Evolutionary conservation across 2,329 filamentous ascomycete genomes (phyloP).

Genomic region (Nothopassalora personata): DNA sequence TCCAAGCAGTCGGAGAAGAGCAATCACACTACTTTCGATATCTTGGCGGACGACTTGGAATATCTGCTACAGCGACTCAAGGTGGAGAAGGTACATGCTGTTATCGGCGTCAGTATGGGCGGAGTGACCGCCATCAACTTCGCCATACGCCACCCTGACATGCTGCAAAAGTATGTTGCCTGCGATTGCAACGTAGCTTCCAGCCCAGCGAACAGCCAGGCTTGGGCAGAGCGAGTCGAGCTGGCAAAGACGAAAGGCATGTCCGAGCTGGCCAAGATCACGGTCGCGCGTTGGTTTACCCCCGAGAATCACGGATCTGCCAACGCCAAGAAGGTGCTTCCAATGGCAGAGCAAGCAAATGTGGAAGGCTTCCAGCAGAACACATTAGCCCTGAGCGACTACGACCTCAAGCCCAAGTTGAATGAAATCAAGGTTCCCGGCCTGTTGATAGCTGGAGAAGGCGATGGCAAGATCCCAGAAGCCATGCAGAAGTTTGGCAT

Average conservation of each 20-base stretch:
- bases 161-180: conserved; percentile 58
- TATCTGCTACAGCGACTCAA: conserved; percentile 63
- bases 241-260: conserved; percentile 45
- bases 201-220: conserved; percentile 67
- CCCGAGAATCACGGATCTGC: conserved; percentile 54
- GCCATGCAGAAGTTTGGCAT: conserved; percentile 66
- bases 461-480: conserved; percentile 69
- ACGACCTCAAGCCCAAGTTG: conserved; percentile 59
- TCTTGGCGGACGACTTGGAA: conserved; percentile 63
- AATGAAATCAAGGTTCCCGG: conserved; percentile 52
- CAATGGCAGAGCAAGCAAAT: conserved; percentile 65
- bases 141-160: conserved; percentile 59
- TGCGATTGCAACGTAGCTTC: conserved; percentile 75
- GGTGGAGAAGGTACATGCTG: conserved; percentile 58
- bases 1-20: conserved; percentile 36
- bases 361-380: conserved; percentile 63
- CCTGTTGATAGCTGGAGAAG: conserved; percentile 65
- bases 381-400: conserved; percentile 66
- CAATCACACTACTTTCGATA: conserved; percentile 52
- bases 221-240: conserved; percentile 72
- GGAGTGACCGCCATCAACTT: conserved; percentile 72
- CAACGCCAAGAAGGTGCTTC: conserved; percentile 55
- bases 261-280: conserved; percentile 59
- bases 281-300: conserved; percentile 71
- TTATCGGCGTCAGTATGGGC: conserved; percentile 76